These are phyloP conservation scores for Glebionis coronaria DNA, from an alignment of 129 eudicot species.

Conservation along the genomic window DNA sequence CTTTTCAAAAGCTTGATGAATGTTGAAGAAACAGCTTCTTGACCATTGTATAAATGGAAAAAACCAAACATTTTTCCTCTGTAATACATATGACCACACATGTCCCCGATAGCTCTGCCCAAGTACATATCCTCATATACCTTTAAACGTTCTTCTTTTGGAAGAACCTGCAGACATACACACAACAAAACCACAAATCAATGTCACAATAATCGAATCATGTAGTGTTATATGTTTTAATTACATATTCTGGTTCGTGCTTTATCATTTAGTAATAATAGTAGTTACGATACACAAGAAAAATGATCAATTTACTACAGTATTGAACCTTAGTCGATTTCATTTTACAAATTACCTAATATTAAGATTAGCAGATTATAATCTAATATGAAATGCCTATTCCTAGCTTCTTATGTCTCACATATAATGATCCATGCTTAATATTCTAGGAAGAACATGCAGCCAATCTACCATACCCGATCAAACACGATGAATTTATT, in stretches of 20 bases:
- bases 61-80: conserved; percentile 33
- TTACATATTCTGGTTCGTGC: neutral
- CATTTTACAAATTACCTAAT: no score
- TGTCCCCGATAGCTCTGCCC: conserved; percentile 28
- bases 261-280: no score
- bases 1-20: conserved; percentile 26
- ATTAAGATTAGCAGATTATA: no score
- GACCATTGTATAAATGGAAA: conserved; percentile 29
- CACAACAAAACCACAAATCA: neutral
- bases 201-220: neutral
- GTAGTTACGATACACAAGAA: no score
- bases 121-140: conserved; percentile 29
- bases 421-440: no score
- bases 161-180: conserved; percentile 19
- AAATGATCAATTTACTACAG: no score
- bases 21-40: conserved; percentile 29
- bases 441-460: no score
- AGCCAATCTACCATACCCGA: no score
- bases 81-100: conserved; percentile 31
- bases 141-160: conserved; percentile 28
- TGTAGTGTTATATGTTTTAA: neutral
- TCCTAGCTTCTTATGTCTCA: no score
- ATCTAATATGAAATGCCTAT: no score
- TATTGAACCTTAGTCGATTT: no score
- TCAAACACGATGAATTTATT: no score